A percentile compares a stretch with the other conserved stretches of the same genome.
Evolutionary conservation across 208 protist genomes (phyloP).

Genomic region (Jaenimonas drosophilae): DNA sequence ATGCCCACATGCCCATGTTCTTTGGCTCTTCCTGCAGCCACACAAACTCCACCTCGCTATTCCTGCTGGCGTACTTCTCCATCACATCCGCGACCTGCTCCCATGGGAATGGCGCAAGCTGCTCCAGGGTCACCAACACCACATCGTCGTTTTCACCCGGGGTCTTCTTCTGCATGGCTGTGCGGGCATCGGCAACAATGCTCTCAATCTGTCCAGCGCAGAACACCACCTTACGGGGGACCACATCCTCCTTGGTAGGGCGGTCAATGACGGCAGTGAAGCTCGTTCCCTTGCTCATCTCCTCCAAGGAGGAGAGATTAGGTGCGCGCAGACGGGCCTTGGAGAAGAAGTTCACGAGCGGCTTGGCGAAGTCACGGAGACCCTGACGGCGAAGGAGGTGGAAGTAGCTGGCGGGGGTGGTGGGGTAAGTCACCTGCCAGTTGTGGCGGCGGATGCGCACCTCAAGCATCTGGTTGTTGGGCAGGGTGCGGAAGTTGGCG

Average conservation of each 20-base stretch:
- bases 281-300: conserved; percentile 49
- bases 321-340: conserved; percentile 88
- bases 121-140: conserved; percentile 91
- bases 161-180: conserved; percentile 32
- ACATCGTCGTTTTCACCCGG: conserved; percentile 67
- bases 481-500: conserved; percentile 48
- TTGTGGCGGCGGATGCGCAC: conserved; percentile 73
- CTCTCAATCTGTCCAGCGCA: conserved; percentile 98
- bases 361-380: conserved; percentile 95
- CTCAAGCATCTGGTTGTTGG: conserved; percentile 55
- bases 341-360: conserved; percentile 94
- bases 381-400: conserved; percentile 97
- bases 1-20: conserved; percentile 95
- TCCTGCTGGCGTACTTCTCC: conserved; percentile 78
- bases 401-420: conserved; percentile 98
- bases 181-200: conserved; percentile 82
- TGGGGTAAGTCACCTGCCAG: conserved; percentile 94
- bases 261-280: conserved; percentile 83
- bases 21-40: conserved; percentile 98
- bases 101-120: conserved; percentile 98
- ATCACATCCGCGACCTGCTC: conserved; percentile 87
- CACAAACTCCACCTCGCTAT: conserved; percentile 79
- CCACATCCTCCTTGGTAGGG: conserved; percentile 22
- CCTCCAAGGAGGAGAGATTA: conserved; percentile 73
- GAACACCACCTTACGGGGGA: conserved; percentile 91